Evolutionary conservation across 352 stramenopile genomes (phyloP), one percentile per base, ranked within the genome.

Genomic region (Hyaloperonospora arabidopsidis): DNA sequence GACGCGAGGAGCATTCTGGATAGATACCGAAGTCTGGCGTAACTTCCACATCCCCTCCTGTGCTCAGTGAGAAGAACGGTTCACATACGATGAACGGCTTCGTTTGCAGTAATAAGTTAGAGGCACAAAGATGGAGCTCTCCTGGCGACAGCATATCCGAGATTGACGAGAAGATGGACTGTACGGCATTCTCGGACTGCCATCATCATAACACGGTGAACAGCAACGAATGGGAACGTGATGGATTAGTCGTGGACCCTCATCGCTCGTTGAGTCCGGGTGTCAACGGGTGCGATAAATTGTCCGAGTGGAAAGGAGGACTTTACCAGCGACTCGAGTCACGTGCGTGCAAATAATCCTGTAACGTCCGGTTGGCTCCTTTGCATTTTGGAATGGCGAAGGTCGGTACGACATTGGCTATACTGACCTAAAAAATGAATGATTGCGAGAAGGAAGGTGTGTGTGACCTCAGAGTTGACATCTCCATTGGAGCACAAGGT

Each of bases 51-150:
- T 19, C 11, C 8, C 49, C 46, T 29, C 44, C 22, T n/a, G 25
- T 38, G 10, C 19, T 47, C n/a, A 38, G 14, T 29, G 51, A 62
- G 15, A 56, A 35, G 18, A 65, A 32, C 22, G 47, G 54, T 29
- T 43, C 79, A 22, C 49, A 54, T 15, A 75, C 65, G 13, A 59
- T 74, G 21, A 54, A 67, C 41, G 70, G 79, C 34, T 29, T 29
- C 25, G 21, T 79, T 48, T 71, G 67, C 23, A 54, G 59, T n/a
- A 70, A 79, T 18, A 74, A 71, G 36, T 70, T 57, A 40, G 59
- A 67, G 17, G 69, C 71, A 0, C 61, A 80, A 14, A 61, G 46
- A 22, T 79, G 69, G 69, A 66, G 41, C 25, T 54, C 47, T 15
- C 22, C 59, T 39, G 21, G 28, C 15, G 44, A 62, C 14, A 41